A percentile compares a stretch with the other conserved stretches of the same genome.
phyloP scores from a whole-genome alignment of 148 eudicot genomes.

The Vaccinium myrtillus region DNA sequence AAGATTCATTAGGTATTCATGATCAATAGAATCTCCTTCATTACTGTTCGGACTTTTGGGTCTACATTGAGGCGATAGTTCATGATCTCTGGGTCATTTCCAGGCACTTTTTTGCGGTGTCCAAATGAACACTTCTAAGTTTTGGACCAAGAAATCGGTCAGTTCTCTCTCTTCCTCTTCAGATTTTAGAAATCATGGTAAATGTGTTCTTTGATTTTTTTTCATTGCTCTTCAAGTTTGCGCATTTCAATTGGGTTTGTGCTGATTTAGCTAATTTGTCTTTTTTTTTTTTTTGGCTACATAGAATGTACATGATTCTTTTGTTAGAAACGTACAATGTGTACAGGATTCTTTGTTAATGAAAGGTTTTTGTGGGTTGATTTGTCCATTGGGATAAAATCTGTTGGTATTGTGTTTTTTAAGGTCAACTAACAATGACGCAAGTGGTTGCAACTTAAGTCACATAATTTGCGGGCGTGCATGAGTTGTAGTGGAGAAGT shows the following conservation, averaged over 20 bases:
- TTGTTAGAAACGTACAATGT: background rate
- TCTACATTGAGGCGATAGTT: background rate
- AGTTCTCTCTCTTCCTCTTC: background rate
- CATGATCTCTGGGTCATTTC: background rate
- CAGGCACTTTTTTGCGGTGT: background rate
- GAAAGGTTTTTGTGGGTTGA: slow-evolving; percentile 10
- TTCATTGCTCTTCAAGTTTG: background rate
- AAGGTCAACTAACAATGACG: background rate
- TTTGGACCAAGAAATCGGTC: background rate
- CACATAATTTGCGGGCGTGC: background rate
- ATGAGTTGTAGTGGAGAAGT: too few species aligned
- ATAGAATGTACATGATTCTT: slow-evolving; percentile 6
- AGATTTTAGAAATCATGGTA: background rate
- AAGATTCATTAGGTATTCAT: background rate
- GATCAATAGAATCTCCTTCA: background rate
- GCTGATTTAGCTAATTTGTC: background rate
- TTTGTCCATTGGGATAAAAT: background rate
- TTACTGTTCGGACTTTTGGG: background rate
- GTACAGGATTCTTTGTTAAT: background rate
- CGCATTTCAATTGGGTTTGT: background rate
- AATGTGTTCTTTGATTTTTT: slow-evolving; percentile 3
- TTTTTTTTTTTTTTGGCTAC: background rate
- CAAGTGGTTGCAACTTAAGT: background rate
- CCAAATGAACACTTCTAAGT: background rate
- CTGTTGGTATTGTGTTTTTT: background rate